Conservation (phyloP, 2,329 filamentous ascomycete species). For the Paracoccidioides brasiliensis region DNA sequence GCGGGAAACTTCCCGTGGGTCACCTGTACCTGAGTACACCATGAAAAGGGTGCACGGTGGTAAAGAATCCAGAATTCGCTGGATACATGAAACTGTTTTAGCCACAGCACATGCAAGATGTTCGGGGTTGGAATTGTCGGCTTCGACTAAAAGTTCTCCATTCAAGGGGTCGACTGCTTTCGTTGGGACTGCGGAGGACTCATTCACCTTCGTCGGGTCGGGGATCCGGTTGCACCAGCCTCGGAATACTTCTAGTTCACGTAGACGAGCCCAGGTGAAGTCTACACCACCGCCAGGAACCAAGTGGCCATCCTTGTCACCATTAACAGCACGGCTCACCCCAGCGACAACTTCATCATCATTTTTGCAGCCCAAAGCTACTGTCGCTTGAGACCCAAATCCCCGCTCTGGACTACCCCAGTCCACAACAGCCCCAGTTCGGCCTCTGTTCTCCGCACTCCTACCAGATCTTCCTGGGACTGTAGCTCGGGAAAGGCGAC, state of each 20-base stretch:
- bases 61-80: slow-evolving; percentile 41
- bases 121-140: slow-evolving; percentile 7
- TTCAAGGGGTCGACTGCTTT: slow-evolving; percentile 16
- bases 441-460: slow-evolving; percentile 15
- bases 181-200: slow-evolving; percentile 18
- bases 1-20: slow-evolving; percentile 44
- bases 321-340: slow-evolving; percentile 39
- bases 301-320: slow-evolving; percentile 30
- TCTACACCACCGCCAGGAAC: slow-evolving; percentile 43
- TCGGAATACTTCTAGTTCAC: slow-evolving; percentile 46
- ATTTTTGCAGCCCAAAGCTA: slow-evolving; percentile 42
- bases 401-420: slow-evolving; percentile 67
- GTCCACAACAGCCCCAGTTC: slow-evolving; percentile 56
- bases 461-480: slow-evolving; percentile 22
- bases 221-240: slow-evolving; percentile 46
- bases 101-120: slow-evolving; percentile 35
- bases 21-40: slow-evolving; percentile 51
- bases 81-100: slow-evolving; percentile 39
- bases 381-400: slow-evolving; percentile 43
- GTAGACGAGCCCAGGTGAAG: slow-evolving; percentile 50
- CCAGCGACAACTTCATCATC: slow-evolving; percentile 47
- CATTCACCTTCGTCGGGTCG: slow-evolving; percentile 33
- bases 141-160: not conserved
- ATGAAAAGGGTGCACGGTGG: slow-evolving; percentile 48
- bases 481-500: slow-evolving; percentile 51